A percentile compares a stretch with the other conserved stretches of the same genome.
phyloP scores from a whole-genome alignment of 1,284 basidiomycete genomes.

The Athelia psychrophila region DNA sequence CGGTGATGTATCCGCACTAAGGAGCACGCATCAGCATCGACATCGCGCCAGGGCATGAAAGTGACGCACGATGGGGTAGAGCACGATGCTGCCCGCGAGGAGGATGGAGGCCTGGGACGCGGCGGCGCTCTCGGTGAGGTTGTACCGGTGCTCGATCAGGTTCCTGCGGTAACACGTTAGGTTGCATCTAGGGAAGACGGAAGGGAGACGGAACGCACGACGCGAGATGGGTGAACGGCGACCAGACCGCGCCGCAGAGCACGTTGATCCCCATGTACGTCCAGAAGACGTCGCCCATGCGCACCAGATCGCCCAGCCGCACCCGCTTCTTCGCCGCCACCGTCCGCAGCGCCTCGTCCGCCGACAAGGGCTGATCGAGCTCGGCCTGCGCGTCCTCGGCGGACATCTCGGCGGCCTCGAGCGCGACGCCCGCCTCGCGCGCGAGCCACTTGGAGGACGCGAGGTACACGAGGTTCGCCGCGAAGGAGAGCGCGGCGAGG shows the following conservation, averaged over 20 bases:
- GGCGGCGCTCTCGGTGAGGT: constrained; percentile 57
- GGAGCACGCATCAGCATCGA: constrained; percentile 3
- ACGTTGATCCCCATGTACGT: constrained; percentile 72
- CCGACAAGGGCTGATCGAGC: constrained; percentile 42
- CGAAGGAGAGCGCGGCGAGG: constrained; percentile 61
- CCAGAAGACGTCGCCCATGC: constrained; percentile 80
- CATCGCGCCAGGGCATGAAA: not conserved
- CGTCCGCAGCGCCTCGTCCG: constrained; percentile 60
- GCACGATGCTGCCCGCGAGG: constrained; percentile 68
- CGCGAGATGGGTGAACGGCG: constrained; percentile 74
- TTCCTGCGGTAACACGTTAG: constrained; percentile 42
- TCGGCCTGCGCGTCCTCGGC: constrained; percentile 45
- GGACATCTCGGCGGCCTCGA: constrained; percentile 59
- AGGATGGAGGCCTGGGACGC: constrained; percentile 68
- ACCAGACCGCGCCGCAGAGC: constrained; percentile 76
- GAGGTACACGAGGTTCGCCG: constrained; percentile 67
- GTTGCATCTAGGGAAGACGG: not conserved
- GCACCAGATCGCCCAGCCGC: constrained; percentile 53
- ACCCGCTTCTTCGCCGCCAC: constrained; percentile 65
- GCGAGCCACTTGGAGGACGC: constrained; percentile 61
- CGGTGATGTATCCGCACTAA: constrained; percentile 62
- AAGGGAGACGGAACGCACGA: constrained; percentile 43
- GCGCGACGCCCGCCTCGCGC: constrained; percentile 52
- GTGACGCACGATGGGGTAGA: constrained; percentile 63
- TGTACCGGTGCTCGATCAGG: constrained; percentile 68